Percentiles rank a stretch among this genome's conserved stretches.
These are phyloP conservation scores for Metarhizium anisopliae DNA, from an alignment of 2,329 filamentous ascomycete species.

Conservation along the genomic window DNA sequence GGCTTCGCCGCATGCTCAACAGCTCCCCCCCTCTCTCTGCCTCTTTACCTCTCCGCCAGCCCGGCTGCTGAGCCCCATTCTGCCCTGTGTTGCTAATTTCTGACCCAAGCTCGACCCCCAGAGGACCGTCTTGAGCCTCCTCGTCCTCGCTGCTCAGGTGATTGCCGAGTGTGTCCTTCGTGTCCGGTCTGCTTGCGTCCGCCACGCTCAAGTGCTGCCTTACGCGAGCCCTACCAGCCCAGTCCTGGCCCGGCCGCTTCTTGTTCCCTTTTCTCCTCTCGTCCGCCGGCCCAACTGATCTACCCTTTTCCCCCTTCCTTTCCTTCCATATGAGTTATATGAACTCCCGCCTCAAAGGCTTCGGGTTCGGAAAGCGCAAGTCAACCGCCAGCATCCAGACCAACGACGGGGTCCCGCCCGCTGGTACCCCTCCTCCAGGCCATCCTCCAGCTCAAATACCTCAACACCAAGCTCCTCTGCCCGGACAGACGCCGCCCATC, in stretches of 20 bases:
- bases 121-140: background rate
- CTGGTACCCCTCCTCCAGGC: constrained; percentile 28
- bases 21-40: background rate
- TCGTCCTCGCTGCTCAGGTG: background rate
- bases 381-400: constrained; percentile 53
- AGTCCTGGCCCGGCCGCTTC: constrained; percentile 2
- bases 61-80: constrained; percentile 2
- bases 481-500: constrained; percentile 24
- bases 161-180: background rate
- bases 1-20: background rate
- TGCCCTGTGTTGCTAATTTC: constrained; percentile 4
- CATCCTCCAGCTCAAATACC: constrained; percentile 33
- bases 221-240: background rate
- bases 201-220: background rate
- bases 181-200: background rate
- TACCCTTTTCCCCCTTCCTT: constrained; percentile 11
- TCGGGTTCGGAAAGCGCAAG: constrained; percentile 76
- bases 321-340: constrained; percentile 60
- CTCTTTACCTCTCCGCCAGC: background rate
- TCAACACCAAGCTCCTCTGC: constrained; percentile 30
- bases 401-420: constrained; percentile 30
- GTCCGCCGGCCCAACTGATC: background rate
- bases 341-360: constrained; percentile 70
- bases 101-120: background rate
- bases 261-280: constrained; percentile 4